Evolutionary conservation across 2,329 filamentous ascomycete genomes (phyloP), one percentile per base, ranked within the genome.

Genomic region (Colletotrichum neosansevieriae): DNA sequence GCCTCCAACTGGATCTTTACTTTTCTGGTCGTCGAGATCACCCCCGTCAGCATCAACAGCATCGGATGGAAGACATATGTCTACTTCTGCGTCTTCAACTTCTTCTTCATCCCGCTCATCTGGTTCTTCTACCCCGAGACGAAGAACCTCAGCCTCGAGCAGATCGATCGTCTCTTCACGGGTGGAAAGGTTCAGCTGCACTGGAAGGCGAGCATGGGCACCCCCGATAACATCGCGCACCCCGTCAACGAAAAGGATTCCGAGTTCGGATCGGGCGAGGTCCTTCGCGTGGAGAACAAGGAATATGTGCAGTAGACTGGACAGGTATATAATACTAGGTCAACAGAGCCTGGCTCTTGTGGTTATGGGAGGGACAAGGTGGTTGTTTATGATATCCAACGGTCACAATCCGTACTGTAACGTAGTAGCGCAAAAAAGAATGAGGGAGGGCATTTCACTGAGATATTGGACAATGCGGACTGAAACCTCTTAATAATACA

Each of bases 61-160:
- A 78, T 81, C 42, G 78, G 79, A 12, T 80, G 76, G 75, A 74
- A 74, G 63, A 80, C 78, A 12, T 82, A 80, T 66, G 70, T 80
- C 56, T 77, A 80, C 57, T 81, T 80, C 63, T 74, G 75, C 47
- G 72, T 79, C 66, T 78, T 80, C 71, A 80, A 82, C 70, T 73
- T 76, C 40, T 62, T 68, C 45, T 79, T 79, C 63, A 77, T 84
- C 15, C 81, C 81, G 0, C 76, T 82, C 65, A 80, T 85, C 11
- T 85, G 80, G 72, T 82, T 83, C 71, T 81, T 83, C 73, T 85
- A 83, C 70, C 83, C 82, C 1, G 83, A 86, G 71, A 86, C 84
- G 0, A 81, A 81, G 34, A 78, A 80, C 0, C 74, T 85, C 7
- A 80, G 80, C 21, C 78, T 87, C 0, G 85, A 86, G 73, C 83